These are phyloP conservation scores for Teratosphaeria gauchensis DNA, from an alignment of 2,329 filamentous ascomycete genomes.

Conservation along the genomic window DNA sequence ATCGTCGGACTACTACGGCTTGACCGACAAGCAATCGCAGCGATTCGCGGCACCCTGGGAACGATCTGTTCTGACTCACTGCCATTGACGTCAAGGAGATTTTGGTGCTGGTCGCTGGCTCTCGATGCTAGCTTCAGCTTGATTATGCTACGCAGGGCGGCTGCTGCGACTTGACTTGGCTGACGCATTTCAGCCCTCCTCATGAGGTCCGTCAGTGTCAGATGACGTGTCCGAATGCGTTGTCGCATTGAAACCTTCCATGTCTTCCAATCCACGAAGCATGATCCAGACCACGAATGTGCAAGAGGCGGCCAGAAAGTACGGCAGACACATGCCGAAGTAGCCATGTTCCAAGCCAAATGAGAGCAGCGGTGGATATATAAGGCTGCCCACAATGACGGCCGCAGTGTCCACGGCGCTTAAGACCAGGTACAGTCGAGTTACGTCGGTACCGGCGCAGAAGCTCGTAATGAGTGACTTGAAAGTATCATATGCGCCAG, in stretches of 20 bases:
- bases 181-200: too few relatives aligned
- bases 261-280: background rate
- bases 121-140: too few relatives aligned
- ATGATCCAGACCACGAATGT: background rate
- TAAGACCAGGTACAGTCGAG: background rate
- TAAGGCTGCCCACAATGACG: background rate
- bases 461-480: background rate
- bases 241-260: background rate
- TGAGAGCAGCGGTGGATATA: background rate
- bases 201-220: background rate
- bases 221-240: background rate
- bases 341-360: background rate
- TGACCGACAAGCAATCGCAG: background rate
- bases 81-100: background rate
- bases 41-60: background rate
- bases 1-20: too few relatives aligned
- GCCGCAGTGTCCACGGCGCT: background rate
- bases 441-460: background rate
- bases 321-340: background rate
- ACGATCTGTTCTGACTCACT: background rate
- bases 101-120: too few relatives aligned
- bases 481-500: background rate
- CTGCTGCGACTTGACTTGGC: background rate
- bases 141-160: too few relatives aligned
- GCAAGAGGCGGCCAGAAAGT: background rate